Conservation (phyloP, 2,329 filamentous ascomycete genomes). For the Hirsutella minnesotensis region DNA sequence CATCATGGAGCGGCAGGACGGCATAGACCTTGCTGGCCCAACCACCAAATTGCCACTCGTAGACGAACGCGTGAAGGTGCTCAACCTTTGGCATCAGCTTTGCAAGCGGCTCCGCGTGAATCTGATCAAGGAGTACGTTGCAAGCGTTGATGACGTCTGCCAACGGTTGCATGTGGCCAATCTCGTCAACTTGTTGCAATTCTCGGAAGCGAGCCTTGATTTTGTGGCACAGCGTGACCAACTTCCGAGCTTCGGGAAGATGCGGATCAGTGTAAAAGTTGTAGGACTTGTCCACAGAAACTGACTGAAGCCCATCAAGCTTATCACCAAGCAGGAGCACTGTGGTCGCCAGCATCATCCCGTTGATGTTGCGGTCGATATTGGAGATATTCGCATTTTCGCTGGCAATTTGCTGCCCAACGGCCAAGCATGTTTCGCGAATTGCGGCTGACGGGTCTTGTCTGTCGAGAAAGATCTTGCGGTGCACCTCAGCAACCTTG, state of each 20-base stretch:
- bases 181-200: conserved; percentile 54
- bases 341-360: conserved; percentile 51
- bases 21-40: conserved; percentile 76
- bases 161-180: conserved; percentile 62
- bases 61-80: conserved; percentile 70
- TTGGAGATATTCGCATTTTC: conserved; percentile 16
- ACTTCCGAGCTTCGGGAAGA: conserved; percentile 58
- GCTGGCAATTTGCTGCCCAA: conserved; percentile 24
- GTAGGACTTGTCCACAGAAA: conserved; percentile 37
- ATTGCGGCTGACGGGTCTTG: conserved; percentile 29
- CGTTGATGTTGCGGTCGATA: conserved; percentile 27
- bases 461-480: conserved; percentile 34
- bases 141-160: conserved; percentile 67
- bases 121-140: conserved; percentile 61
- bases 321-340: conserved; percentile 55
- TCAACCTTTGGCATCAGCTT: conserved; percentile 80
- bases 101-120: conserved; percentile 72
- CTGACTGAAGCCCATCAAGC: conserved; percentile 28
- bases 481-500: conserved; percentile 49
- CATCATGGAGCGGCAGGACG: conserved; percentile 58
- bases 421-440: conserved; percentile 28
- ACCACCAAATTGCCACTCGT: conserved; percentile 83
- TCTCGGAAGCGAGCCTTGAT: conserved; percentile 62
- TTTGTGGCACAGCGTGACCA: conserved; percentile 57
- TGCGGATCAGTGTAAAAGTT: conserved; percentile 89